phyloP scores from a whole-genome alignment of 306 rosid species.

The Cucurbita maxima region DNA sequence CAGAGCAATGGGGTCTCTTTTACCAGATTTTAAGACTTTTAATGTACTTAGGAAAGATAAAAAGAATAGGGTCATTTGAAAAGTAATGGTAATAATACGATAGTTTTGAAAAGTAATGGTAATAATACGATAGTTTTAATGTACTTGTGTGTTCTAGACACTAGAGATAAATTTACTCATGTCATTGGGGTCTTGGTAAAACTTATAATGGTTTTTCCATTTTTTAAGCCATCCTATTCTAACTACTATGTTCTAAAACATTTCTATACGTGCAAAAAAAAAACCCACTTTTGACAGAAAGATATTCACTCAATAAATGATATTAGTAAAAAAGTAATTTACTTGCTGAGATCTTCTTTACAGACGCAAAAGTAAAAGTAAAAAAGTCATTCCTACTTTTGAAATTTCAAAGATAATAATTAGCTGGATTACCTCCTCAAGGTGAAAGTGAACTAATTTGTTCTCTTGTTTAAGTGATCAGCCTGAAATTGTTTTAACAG shows the following conservation, averaged over 20 bases:
- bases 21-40: background rate
- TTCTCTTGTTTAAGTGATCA: slow-evolving; percentile 27
- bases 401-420: background rate
- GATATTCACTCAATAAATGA: background rate
- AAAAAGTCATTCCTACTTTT: background rate
- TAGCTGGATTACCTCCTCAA: background rate
- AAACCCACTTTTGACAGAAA: background rate
- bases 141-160: background rate
- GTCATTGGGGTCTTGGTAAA: background rate
- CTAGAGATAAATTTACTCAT: background rate
- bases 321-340: background rate
- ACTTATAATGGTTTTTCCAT: background rate
- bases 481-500: slow-evolving; percentile 61
- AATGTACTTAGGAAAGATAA: background rate
- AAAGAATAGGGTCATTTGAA: background rate
- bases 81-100: background rate
- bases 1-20: background rate
- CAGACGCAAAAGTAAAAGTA: background rate
- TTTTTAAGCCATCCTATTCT: background rate
- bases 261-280: background rate
- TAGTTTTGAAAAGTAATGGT: background rate
- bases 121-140: background rate
- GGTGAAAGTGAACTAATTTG: slow-evolving; percentile 11
- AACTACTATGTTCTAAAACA: background rate
- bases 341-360: background rate